Conservation (phyloP, 306 rosid genomes). For the apple (Malus domestica) region DNA sequence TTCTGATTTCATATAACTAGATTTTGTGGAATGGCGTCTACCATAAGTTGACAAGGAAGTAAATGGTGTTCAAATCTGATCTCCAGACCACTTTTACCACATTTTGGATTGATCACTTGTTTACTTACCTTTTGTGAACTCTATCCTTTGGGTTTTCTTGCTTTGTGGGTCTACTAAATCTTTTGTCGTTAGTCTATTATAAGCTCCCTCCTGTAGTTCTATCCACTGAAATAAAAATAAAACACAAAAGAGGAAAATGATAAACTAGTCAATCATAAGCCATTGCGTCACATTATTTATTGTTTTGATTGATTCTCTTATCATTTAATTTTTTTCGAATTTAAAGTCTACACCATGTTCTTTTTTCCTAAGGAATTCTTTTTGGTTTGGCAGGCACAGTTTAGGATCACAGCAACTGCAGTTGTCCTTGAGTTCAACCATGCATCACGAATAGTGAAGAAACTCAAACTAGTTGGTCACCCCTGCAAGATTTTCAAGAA, state of each 20-base stretch:
- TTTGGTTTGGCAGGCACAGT: constrained; percentile 51
- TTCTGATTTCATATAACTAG: not conserved
- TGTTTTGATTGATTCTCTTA: too few relatives aligned
- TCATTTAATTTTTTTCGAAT: not conserved
- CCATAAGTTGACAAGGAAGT: not conserved
- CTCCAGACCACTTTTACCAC: not conserved
- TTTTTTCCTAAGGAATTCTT: constrained; percentile 1
- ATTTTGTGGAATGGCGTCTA: not conserved
- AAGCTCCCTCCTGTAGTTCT: not conserved
- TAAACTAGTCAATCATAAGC: not conserved
- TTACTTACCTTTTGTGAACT: not conserved
- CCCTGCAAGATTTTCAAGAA: constrained; percentile 94
- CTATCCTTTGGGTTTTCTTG: not conserved
- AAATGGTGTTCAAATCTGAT: not conserved
- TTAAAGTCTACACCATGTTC: not conserved
- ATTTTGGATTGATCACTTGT: not conserved
- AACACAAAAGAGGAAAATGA: not conserved
- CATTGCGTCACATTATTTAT: not conserved
- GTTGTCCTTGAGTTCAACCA: constrained; percentile 85
- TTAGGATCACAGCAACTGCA: constrained; percentile 92
- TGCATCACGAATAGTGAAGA: constrained; percentile 66
- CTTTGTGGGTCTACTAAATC: not conserved
- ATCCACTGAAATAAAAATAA: not conserved
- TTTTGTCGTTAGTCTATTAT: not conserved
- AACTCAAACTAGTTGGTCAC: constrained; percentile 85